A percentile compares a stretch with the other conserved stretches of the same genome.
Evolutionary conservation across 805 yeast species (phyloP).

Genomic region (Wickerhamomyces ciferrii): DNA sequence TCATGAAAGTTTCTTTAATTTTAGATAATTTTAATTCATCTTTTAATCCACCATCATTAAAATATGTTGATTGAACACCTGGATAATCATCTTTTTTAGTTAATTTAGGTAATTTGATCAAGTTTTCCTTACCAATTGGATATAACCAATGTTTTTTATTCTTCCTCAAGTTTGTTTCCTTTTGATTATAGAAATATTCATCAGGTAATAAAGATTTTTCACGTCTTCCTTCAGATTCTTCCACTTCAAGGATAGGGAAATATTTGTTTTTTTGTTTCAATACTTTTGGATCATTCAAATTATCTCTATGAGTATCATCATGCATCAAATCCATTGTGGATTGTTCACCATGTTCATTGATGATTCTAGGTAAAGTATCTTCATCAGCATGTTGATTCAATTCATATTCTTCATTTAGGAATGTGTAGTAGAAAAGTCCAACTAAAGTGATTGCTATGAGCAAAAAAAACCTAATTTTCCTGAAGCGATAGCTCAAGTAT

Average conservation of each 20-base stretch:
- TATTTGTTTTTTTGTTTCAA: conserved; percentile 31
- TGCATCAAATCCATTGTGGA: not conserved
- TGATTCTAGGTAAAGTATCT: conserved; percentile 19
- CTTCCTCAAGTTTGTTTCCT: conserved; percentile 12
- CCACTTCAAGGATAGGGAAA: conserved; percentile 28
- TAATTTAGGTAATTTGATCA: conserved; percentile 14
- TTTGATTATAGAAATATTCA: conserved; percentile 16
- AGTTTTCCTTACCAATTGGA: conserved; percentile 20
- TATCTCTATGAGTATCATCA: not conserved
- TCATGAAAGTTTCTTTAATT: conserved; percentile 31
- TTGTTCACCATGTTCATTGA: conserved; percentile 3
- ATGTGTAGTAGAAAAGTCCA: conserved; percentile 20
- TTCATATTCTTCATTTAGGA: conserved; percentile 18
- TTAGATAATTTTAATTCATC: conserved; percentile 20
- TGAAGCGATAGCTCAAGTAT: conserved; percentile 8
- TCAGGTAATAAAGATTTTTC: conserved; percentile 9
- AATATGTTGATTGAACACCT: conserved; percentile 23
- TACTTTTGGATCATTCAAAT: conserved; percentile 5
- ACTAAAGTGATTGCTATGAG: conserved; percentile 11
- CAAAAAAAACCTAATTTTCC: conserved; percentile 12
- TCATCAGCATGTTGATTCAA: conserved; percentile 20
- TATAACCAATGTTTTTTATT: conserved; percentile 15
- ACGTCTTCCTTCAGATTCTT: conserved; percentile 7
- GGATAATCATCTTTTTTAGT: conserved; percentile 15
- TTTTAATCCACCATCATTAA: conserved; percentile 23